Evolutionary conservation across 495 filamentous ascomycete genomes (phyloP).

Genomic region (Penicillium robsamsonii): DNA sequence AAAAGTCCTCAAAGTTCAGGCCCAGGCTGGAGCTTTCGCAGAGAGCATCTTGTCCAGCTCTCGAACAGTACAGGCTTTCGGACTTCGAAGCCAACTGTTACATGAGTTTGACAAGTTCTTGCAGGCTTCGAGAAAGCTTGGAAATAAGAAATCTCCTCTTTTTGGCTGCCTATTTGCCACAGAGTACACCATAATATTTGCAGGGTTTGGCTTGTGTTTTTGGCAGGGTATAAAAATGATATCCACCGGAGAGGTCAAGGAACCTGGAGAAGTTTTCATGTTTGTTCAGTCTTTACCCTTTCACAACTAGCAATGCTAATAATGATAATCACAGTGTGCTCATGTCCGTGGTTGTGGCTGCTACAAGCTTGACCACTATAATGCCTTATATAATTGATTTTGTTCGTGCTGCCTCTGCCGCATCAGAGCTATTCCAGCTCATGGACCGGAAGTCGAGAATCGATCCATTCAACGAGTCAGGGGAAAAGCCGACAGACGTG

Average conservation of each 20-base stretch:
- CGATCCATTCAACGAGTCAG: slow-evolving; percentile 25
- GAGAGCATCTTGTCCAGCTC: slow-evolving; percentile 82
- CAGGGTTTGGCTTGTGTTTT: slow-evolving; percentile 74
- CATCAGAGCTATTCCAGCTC: slow-evolving; percentile 35
- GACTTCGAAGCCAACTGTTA: slow-evolving; percentile 71
- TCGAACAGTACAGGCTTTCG: slow-evolving; percentile 75
- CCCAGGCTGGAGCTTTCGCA: slow-evolving; percentile 69
- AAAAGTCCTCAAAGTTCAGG: slow-evolving; percentile 65
- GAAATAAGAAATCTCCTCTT: slow-evolving; percentile 59
- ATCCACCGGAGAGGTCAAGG: slow-evolving; percentile 52
- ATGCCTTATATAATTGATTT: slow-evolving; percentile 30
- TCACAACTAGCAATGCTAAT: background rate
- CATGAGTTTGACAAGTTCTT: slow-evolving; percentile 54
- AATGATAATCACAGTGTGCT: slow-evolving; percentile 1
- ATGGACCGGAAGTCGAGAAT: slow-evolving; percentile 35
- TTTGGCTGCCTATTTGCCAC: slow-evolving; percentile 62
- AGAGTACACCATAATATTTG: slow-evolving; percentile 69
- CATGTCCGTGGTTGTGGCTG: slow-evolving; percentile 19
- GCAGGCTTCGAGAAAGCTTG: slow-evolving; percentile 62
- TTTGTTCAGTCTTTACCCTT: slow-evolving; percentile 22
- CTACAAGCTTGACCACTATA: slow-evolving; percentile 19
- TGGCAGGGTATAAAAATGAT: slow-evolving; percentile 77
- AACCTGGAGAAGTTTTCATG: slow-evolving; percentile 32
- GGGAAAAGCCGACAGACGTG: slow-evolving; percentile 17
- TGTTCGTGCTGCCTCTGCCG: slow-evolving; percentile 35